Percentiles rank a stretch among this genome's conserved stretches.
Conservation (phyloP, 371 early-diverging fungal species). For the Batrachochytrium dendrobatidis region DNA sequence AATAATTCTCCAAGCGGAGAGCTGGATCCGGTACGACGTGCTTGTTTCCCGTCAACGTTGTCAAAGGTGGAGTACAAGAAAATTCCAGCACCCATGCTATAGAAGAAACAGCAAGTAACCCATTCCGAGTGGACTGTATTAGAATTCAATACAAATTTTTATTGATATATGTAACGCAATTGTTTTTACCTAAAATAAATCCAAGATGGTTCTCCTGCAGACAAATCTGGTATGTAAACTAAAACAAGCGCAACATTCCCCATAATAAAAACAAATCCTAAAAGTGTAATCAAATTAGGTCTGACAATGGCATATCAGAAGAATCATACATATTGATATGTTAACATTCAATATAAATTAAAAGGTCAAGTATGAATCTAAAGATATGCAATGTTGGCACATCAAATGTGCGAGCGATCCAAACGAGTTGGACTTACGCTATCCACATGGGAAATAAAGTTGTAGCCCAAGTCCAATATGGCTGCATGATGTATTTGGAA, state of each 20-base stretch:
- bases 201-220: slow-evolving; percentile 73
- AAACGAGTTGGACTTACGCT: slow-evolving; percentile 62
- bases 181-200: slow-evolving; percentile 60
- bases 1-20: slow-evolving; percentile 95
- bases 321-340: no score
- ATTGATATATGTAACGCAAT: no score
- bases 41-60: slow-evolving; percentile 98
- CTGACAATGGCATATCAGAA: no score
- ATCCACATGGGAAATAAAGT: slow-evolving; percentile 84
- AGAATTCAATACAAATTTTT: no score
- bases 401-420: no score
- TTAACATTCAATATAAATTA: no score
- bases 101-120: slow-evolving; percentile 3
- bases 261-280: slow-evolving; percentile 83
- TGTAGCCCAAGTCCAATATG: slow-evolving; percentile 86
- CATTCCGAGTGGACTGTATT: no score
- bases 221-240: slow-evolving; percentile 65
- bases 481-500: slow-evolving; percentile 69
- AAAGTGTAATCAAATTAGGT: slow-evolving; percentile 94
- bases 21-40: slow-evolving; percentile 83
- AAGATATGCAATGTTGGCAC: no score
- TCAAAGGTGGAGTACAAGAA: slow-evolving; percentile 96
- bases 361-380: not conserved
- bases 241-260: slow-evolving; percentile 60
- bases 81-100: slow-evolving; percentile 73